These are phyloP conservation scores for Cercospora berteroae DNA, from an alignment of 2,329 filamentous ascomycete species.

Conservation along the genomic window DNA sequence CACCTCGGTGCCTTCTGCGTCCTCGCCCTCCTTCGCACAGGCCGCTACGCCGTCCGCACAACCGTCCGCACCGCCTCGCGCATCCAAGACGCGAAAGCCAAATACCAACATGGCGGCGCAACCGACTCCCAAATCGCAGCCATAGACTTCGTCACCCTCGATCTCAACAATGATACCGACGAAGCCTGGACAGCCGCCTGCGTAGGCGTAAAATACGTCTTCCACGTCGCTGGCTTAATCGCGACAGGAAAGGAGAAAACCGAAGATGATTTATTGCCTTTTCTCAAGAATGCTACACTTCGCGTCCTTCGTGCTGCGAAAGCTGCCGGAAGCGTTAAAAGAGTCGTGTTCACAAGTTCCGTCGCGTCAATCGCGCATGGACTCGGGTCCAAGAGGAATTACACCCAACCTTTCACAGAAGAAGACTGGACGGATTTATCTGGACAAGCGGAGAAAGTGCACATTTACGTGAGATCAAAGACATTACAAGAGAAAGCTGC, in stretches of 20 bases:
- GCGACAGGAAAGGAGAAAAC: conserved; percentile 23
- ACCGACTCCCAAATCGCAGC: conserved; percentile 14
- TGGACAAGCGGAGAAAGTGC: conserved; percentile 21
- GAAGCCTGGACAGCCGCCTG: conserved; percentile 20
- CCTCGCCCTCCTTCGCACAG: conserved; percentile 17
- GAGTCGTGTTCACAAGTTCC: conserved; percentile 21
- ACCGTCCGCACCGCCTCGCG: conserved; percentile 17
- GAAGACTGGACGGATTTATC: conserved; percentile 24
- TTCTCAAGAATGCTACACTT: conserved; percentile 17
- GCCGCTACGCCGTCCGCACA: conserved; percentile 15
- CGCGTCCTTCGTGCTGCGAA: conserved; percentile 17
- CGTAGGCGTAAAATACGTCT: conserved; percentile 11
- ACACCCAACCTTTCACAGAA: conserved; percentile 20
- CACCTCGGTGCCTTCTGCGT: conserved; percentile 17
- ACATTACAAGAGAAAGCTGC: conserved; percentile 22
- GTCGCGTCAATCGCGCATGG: conserved; percentile 22
- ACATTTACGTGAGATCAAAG: conserved; percentile 23
- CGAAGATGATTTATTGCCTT: conserved; percentile 16
- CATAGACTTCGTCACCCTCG: conserved; percentile 18
- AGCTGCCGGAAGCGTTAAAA: conserved; percentile 7
- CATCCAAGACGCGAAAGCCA: conserved; percentile 16
- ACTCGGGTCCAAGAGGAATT: conserved; percentile 15
- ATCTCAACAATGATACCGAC: conserved; percentile 16
- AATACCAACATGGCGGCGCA: conserved; percentile 16
- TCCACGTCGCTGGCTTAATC: conserved; percentile 22